phyloP scores from a whole-genome alignment of 2,329 filamentous ascomycete genomes.

The Harringtonia aguacate region DNA sequence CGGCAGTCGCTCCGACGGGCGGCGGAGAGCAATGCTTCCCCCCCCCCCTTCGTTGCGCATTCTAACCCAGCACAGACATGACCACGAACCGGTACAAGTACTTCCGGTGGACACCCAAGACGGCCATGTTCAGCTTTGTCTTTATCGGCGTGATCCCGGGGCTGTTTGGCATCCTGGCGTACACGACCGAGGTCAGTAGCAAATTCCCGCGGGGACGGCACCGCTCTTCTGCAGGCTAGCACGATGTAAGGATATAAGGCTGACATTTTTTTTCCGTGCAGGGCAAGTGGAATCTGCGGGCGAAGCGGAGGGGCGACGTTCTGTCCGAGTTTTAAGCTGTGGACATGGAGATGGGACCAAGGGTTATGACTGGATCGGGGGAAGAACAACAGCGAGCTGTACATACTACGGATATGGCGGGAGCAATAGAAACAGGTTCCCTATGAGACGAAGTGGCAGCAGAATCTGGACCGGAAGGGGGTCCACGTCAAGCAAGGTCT shows the following conservation, averaged over 20 bases:
- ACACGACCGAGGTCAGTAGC: slow-evolving; percentile 74
- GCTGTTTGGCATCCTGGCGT: slow-evolving; percentile 60
- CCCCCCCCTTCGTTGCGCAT: slow-evolving; percentile 4
- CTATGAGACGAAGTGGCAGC: not conserved
- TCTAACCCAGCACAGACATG: slow-evolving; percentile 53
- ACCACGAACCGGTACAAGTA: slow-evolving; percentile 78
- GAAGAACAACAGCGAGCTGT: too few species aligned
- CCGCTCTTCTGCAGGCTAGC: not conserved
- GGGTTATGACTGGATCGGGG: not conserved
- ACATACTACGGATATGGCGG: slow-evolving; percentile 18
- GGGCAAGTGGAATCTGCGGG: slow-evolving; percentile 80
- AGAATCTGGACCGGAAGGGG: too few species aligned
- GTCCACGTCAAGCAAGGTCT: too few species aligned
- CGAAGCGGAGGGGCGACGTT: slow-evolving; percentile 81
- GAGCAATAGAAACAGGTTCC: not conserved
- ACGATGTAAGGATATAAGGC: not conserved
- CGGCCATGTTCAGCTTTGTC: slow-evolving; percentile 66
- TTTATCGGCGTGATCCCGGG: slow-evolving; percentile 66
- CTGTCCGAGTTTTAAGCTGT: slow-evolving; percentile 59
- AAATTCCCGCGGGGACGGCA: not conserved
- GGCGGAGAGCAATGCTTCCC: too few species aligned
- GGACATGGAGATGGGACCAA: not conserved
- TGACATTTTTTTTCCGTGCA: slow-evolving; percentile 28
- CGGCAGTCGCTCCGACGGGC: too few species aligned
- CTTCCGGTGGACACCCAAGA: slow-evolving; percentile 87